These are phyloP conservation scores for Bipolaris oryzae DNA, from an alignment of 2,329 filamentous ascomycete genomes.

Conservation along the genomic window DNA sequence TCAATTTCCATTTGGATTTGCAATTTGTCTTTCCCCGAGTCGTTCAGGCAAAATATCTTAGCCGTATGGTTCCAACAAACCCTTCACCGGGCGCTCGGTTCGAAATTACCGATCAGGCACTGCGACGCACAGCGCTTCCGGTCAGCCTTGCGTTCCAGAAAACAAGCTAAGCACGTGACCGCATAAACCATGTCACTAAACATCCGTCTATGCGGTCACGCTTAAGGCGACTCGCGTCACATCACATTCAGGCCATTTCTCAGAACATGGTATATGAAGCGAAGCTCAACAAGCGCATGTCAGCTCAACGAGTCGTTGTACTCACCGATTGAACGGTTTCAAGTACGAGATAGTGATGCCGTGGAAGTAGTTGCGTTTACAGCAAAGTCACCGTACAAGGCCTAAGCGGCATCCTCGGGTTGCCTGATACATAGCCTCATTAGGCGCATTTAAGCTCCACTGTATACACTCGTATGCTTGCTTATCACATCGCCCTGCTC, in stretches of 20 bases:
- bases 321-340: not conserved
- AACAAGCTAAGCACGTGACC: conserved; percentile 3
- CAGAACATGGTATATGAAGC: conserved; percentile 23
- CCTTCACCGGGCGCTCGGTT: not conserved
- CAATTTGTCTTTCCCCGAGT: not conserved
- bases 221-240: conserved; percentile 7
- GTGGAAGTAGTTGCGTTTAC: not conserved
- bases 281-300: conserved; percentile 11
- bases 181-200: not conserved
- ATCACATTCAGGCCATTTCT: conserved; percentile 14
- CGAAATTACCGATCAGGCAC: not conserved
- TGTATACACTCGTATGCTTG: not conserved
- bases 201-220: conserved; percentile 7
- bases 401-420: not conserved
- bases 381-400: not conserved
- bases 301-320: not conserved
- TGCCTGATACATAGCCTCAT: conserved; percentile 7
- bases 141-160: not conserved
- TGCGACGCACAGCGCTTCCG: not conserved
- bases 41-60: not conserved
- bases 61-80: not conserved
- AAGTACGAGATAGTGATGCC: not conserved
- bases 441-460: conserved; percentile 4
- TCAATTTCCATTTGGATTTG: not conserved
- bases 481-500: conserved; percentile 4